These are phyloP conservation scores for Salix caprea DNA, from an alignment of 345 rosid species.

Conservation along the genomic window DNA sequence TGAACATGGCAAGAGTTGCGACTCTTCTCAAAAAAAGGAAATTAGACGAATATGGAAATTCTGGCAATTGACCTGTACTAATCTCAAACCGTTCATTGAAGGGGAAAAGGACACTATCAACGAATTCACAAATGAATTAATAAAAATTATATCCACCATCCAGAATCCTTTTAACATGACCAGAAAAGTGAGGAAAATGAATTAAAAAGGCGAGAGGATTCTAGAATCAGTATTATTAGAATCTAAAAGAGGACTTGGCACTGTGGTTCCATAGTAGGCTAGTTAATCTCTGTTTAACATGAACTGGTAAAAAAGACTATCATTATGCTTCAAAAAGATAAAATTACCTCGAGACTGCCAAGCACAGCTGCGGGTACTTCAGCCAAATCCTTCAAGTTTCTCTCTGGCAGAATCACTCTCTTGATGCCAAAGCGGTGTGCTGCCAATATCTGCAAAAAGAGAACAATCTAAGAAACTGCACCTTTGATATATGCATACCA, in stretches of 20 bases:
- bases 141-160: background rate
- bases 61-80: background rate
- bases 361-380: constrained; percentile 93
- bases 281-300: background rate
- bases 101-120: background rate
- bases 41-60: background rate
- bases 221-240: background rate
- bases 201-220: background rate
- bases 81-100: background rate
- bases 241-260: background rate
- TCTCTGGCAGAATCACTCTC: constrained; percentile 92
- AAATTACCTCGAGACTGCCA: constrained; percentile 70
- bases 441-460: constrained; percentile 69
- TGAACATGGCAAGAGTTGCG: background rate
- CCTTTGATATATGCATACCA: background rate
- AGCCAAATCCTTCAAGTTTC: constrained; percentile 85
- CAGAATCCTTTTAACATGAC: background rate
- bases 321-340: background rate
- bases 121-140: background rate
- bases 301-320: background rate
- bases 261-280: background rate
- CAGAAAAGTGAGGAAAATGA: background rate
- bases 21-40: background rate
- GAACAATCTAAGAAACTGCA: background rate
- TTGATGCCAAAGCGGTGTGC: constrained; percentile 88